A percentile compares a stretch with the other conserved stretches of the same genome.
These are phyloP conservation scores for Neofusicoccum sp. DNA, from an alignment of 2,329 filamentous ascomycete species.

Conservation along the genomic window DNA sequence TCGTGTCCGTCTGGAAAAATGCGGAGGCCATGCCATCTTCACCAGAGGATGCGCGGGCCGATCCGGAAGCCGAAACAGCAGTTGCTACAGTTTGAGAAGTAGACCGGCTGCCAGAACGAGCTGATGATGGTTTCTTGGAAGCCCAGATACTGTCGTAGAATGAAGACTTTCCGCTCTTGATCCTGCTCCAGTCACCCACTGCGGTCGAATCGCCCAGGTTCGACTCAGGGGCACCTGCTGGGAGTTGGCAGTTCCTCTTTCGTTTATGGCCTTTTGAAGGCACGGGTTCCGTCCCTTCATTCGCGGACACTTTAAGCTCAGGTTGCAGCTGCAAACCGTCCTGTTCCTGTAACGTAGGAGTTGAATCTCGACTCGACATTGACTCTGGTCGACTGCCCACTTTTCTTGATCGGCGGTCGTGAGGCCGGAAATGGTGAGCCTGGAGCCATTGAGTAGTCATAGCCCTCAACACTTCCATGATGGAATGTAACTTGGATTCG, in stretches of 20 bases:
- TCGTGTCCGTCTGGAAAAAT: conserved; percentile 8
- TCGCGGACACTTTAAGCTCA: neutral
- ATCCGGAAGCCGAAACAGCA: conserved; percentile 1
- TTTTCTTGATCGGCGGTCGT: conserved; percentile 28
- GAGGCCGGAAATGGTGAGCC: conserved; percentile 68
- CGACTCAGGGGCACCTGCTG: neutral
- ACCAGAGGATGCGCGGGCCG: conserved; percentile 5
- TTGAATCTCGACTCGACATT: conserved; percentile 4
- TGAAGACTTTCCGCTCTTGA: conserved; percentile 44
- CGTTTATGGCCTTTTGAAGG: conserved; percentile 26
- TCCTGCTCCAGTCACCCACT: conserved; percentile 46
- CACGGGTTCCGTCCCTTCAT: neutral
- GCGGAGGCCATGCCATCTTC: neutral
- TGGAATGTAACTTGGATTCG: conserved; percentile 50
- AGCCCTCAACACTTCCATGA: conserved; percentile 67
- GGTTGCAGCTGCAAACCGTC: neutral
- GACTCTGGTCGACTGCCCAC: conserved; percentile 5
- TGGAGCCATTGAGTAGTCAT: conserved; percentile 75
- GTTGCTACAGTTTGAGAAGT: neutral
- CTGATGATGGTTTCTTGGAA: neutral
- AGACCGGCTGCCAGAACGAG: neutral
- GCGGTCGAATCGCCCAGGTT: neutral
- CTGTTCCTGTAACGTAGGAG: neutral
- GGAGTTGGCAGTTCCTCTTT: conserved; percentile 24
- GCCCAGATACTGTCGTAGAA: conserved; percentile 35